phyloP scores from a whole-genome alignment of 371 early-diverging fungal genomes.

The Lichtheimia corymbifera region DNA sequence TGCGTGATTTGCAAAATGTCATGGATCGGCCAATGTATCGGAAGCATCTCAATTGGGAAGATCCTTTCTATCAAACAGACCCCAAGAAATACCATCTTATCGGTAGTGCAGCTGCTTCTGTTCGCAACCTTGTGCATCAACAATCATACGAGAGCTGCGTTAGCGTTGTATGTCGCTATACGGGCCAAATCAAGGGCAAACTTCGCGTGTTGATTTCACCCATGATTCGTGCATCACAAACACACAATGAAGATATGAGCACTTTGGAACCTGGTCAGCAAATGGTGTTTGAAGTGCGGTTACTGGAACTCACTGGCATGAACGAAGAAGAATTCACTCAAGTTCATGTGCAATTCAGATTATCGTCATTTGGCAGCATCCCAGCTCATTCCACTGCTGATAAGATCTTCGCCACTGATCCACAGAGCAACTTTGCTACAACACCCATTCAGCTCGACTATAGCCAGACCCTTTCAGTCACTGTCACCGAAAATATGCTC shows the following conservation, averaged over 20 bases:
- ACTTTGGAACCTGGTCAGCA: conserved; percentile 48
- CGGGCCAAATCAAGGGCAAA: conserved; percentile 56
- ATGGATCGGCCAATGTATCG: conserved; percentile 72
- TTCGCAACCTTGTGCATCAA: conserved; percentile 53
- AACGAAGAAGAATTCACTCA: conserved; percentile 70
- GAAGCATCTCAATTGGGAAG: conserved; percentile 76
- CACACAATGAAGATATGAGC: background rate
- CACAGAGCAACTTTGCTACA: conserved; percentile 56
- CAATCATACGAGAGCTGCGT: conserved; percentile 50
- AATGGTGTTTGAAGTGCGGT: conserved; percentile 71
- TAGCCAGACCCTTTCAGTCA: conserved; percentile 61
- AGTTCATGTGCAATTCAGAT: conserved; percentile 80
- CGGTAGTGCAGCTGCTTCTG: conserved; percentile 57
- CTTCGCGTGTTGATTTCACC: conserved; percentile 50
- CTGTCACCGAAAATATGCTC: conserved; percentile 45
- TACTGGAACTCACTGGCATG: conserved; percentile 70
- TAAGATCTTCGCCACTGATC: conserved; percentile 70
- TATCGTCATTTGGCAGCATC: conserved; percentile 63
- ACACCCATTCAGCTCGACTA: conserved; percentile 59
- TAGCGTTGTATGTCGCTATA: conserved; percentile 59
- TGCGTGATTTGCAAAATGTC: conserved; percentile 79
- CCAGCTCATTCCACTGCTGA: conserved; percentile 47
- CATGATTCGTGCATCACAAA: conserved; percentile 34
- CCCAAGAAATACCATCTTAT: conserved; percentile 66
- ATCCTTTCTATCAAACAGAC: conserved; percentile 75